phyloP scores from a whole-genome alignment of 2,329 filamentous ascomycete species.

The Pestalotiopsis sp. region DNA sequence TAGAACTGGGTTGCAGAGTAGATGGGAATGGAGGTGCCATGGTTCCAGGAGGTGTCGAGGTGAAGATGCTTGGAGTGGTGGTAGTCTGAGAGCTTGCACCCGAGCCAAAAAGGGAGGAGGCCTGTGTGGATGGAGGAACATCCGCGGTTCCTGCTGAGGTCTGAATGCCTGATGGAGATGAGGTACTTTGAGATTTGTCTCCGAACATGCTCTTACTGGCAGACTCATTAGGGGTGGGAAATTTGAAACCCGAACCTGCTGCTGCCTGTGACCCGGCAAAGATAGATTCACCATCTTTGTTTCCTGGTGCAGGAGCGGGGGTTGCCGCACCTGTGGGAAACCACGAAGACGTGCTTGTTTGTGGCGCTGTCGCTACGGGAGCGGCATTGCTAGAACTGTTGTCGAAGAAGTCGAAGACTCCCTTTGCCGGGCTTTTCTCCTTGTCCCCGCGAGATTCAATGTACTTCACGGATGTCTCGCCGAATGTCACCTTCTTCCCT shows the following conservation, averaged over 20 bases:
- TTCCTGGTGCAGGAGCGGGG: neutral
- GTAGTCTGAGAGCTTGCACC: neutral
- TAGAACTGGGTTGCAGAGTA: neutral
- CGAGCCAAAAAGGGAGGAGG: neutral
- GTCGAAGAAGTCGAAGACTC: constrained; percentile 16
- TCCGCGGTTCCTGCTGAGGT: neutral
- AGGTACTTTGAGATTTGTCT: neutral
- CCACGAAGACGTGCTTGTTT: constrained; percentile 12
- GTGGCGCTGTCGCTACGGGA: neutral
- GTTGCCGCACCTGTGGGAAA: constrained; percentile 6
- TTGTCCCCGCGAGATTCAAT: neutral
- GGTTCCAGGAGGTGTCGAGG: neutral
- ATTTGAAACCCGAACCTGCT: constrained; percentile 2
- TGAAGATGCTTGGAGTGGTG: neutral
- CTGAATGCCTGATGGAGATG: neutral
- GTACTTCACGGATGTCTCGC: constrained; percentile 9
- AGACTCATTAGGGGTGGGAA: neutral
- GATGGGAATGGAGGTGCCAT: neutral
- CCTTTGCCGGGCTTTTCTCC: neutral
- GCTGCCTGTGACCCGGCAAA: constrained; percentile 11
- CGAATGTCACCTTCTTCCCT: constrained; percentile 19
- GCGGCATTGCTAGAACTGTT: constrained; percentile 9
- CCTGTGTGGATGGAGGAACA: neutral
- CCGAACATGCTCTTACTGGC: neutral
- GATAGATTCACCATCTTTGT: constrained; percentile 13